Conservation (phyloP, 78 protist genomes). For the Cavenderia fasciculata region DNA sequence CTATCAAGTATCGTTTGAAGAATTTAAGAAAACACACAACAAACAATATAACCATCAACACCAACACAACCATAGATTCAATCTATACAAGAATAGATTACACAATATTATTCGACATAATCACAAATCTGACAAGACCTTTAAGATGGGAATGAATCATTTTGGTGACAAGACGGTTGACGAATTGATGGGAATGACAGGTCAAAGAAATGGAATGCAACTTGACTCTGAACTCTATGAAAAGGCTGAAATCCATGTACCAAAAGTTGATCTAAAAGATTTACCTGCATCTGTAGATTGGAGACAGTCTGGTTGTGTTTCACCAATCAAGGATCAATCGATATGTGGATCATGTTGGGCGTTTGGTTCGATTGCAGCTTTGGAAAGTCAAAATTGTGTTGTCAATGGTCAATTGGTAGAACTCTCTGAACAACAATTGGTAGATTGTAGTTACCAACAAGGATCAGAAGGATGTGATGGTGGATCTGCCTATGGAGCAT, state of each 20-base stretch:
- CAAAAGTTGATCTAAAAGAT: background rate
- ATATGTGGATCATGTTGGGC: slow-evolving; percentile 1
- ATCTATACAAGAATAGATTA: background rate
- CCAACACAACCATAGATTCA: background rate
- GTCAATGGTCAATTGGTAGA: slow-evolving; percentile 6
- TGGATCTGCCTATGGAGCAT: slow-evolving; percentile 29
- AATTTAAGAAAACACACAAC: background rate
- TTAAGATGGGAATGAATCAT: background rate
- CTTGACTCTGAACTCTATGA: background rate
- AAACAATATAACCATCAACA: background rate
- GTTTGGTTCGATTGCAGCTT: background rate
- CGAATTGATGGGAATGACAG: background rate
- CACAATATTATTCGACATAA: background rate
- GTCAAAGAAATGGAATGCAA: background rate
- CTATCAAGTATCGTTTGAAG: background rate
- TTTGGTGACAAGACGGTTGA: background rate
- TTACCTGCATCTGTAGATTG: background rate
- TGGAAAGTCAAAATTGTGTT: background rate
- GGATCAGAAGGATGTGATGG: slow-evolving; percentile 75
- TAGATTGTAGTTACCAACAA: slow-evolving; percentile 61
- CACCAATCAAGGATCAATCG: background rate
- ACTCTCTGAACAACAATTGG: slow-evolving; percentile 87
- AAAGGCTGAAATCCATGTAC: background rate
- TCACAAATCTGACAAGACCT: background rate
- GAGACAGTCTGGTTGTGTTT: background rate